phyloP scores from a whole-genome alignment of 1,284 basidiomycete genomes.

The Lentinula novae-zelandiae region DNA sequence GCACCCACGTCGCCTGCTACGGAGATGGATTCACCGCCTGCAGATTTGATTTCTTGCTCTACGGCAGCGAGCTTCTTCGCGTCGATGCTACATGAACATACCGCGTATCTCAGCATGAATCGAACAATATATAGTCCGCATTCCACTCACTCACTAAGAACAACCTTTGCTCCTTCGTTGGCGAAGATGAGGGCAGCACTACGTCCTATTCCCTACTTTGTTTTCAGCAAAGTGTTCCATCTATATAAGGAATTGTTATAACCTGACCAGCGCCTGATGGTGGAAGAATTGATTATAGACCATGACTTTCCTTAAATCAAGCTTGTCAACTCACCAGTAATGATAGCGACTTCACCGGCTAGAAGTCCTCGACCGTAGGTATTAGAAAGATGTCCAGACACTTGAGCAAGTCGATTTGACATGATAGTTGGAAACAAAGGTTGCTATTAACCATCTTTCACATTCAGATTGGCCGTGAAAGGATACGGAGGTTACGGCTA shows the following conservation, averaged over 20 bases:
- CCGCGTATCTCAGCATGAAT: neutral
- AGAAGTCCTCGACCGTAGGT: constrained; percentile 61
- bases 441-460: neutral
- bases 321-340: constrained; percentile 58
- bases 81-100: constrained; percentile 48
- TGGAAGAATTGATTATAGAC: constrained; percentile 14
- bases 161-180: constrained; percentile 83
- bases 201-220: constrained; percentile 66
- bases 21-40: constrained; percentile 70
- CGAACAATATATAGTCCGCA: neutral
- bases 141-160: constrained; percentile 70
- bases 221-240: neutral
- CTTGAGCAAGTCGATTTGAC: constrained; percentile 66
- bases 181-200: constrained; percentile 77
- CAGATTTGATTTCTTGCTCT: constrained; percentile 69
- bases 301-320: neutral
- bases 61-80: constrained; percentile 62
- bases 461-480: neutral
- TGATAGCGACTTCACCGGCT: constrained; percentile 78
- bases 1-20: constrained; percentile 77
- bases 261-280: constrained; percentile 71
- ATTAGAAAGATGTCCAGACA: constrained; percentile 66
- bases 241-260: neutral
- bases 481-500: neutral
- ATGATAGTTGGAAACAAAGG: constrained; percentile 29